These are phyloP conservation scores for Rhodofomes roseus DNA, from an alignment of 1,284 basidiomycete genomes.

Conservation along the genomic window DNA sequence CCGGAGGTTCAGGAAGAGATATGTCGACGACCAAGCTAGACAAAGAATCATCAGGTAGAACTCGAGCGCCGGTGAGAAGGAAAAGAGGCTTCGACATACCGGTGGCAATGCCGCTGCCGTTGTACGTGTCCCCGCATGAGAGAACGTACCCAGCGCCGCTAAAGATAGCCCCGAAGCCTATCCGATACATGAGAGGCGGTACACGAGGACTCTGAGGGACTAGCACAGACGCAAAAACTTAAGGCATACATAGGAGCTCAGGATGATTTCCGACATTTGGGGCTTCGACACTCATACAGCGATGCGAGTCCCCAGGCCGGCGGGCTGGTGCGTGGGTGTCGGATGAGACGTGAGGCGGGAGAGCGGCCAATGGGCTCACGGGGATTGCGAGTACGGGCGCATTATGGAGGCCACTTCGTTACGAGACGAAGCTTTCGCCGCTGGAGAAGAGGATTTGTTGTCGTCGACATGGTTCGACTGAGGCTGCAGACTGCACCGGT, in stretches of 20 bases:
- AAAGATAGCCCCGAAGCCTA: constrained; percentile 44
- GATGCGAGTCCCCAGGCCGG: constrained; percentile 19
- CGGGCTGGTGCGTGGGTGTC: neutral
- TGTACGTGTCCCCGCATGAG: constrained; percentile 36
- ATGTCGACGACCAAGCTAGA: constrained; percentile 45
- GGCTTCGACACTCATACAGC: constrained; percentile 10
- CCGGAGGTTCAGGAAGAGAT: constrained; percentile 38
- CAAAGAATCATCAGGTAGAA: too few species aligned
- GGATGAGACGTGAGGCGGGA: neutral
- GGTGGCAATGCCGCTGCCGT: constrained; percentile 44
- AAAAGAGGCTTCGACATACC: constrained; percentile 23
- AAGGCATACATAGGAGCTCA: neutral
- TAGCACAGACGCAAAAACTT: constrained; percentile 36
- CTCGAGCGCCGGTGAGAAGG: neutral
- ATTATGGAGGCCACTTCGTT: neutral
- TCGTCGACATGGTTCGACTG: neutral
- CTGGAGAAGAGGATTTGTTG: neutral
- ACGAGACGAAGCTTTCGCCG: neutral
- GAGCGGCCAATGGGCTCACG: constrained; percentile 8
- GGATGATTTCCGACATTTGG: neutral
- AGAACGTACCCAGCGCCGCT: constrained; percentile 42
- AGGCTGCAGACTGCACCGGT: neutral
- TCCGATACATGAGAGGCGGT: constrained; percentile 39
- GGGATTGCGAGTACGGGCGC: constrained; percentile 18
- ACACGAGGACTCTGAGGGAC: constrained; percentile 28